A percentile compares a stretch with the other conserved stretches of the same genome.
Conservation (phyloP, 2,329 filamentous ascomycete genomes). For the Bimuria novae-zelandiae region DNA sequence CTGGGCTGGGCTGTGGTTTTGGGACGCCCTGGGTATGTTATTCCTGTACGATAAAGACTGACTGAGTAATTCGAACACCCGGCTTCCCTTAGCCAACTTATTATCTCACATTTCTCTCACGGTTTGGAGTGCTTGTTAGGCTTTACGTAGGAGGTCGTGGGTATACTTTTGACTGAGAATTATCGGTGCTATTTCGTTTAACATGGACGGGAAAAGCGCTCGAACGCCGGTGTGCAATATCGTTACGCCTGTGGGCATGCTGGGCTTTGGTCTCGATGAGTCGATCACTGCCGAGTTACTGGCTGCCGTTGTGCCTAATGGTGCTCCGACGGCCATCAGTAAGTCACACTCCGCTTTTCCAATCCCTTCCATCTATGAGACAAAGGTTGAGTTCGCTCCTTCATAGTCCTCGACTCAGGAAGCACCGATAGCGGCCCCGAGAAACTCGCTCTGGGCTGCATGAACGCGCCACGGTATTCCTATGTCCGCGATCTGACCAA, state of each 20-base stretch:
- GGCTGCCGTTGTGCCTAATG: slow-evolving; percentile 6
- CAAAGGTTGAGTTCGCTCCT: background rate
- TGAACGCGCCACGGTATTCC: slow-evolving; percentile 18
- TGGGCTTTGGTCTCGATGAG: slow-evolving; percentile 55
- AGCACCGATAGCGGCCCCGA: slow-evolving; percentile 30
- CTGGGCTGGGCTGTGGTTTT: no score
- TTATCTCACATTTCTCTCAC: no score
- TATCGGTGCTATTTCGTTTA: no score
- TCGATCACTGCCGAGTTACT: slow-evolving; percentile 22
- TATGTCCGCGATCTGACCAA: slow-evolving; percentile 28
- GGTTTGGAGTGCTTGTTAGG: no score
- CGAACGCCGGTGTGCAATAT: slow-evolving; percentile 34
- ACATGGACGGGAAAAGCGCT: background rate
- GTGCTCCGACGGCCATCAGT: slow-evolving; percentile 25
- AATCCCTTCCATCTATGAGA: background rate
- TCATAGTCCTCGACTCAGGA: slow-evolving; percentile 26
- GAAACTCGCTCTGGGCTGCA: slow-evolving; percentile 27
- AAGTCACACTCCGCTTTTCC: no score
- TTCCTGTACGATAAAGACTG: no score
- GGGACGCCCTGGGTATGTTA: no score
- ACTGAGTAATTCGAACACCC: no score
- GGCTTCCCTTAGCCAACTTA: no score
- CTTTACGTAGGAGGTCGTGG: no score
- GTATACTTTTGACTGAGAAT: no score
- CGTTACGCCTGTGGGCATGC: slow-evolving; percentile 55